phyloP scores from a whole-genome alignment of 2,329 filamentous ascomycete species.

The Pseudogymnoascus sp. region DNA sequence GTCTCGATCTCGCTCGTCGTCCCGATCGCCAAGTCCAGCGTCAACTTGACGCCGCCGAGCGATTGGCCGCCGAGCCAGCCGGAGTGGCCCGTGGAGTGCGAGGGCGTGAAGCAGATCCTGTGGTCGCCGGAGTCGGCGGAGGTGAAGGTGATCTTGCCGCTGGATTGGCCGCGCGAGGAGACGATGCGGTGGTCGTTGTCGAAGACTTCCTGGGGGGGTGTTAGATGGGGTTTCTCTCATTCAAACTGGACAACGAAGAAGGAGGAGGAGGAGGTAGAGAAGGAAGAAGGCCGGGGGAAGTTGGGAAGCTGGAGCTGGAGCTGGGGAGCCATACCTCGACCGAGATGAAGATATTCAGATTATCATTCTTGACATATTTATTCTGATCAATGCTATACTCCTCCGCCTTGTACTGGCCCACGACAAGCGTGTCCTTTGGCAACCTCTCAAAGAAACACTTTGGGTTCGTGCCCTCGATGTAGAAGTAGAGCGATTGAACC shows the following conservation, averaged over 20 bases:
- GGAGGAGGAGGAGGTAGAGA: not conserved
- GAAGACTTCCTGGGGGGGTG: conserved; percentile 65
- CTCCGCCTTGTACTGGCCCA: conserved; percentile 83
- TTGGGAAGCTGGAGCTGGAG: not conserved
- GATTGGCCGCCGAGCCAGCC: conserved; percentile 62
- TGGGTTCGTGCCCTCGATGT: conserved; percentile 72
- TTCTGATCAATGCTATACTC: conserved; percentile 67
- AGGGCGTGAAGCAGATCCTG: conserved; percentile 86
- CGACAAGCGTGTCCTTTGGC: conserved; percentile 92
- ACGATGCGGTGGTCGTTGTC: conserved; percentile 97
- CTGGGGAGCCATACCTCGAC: conserved; percentile 57
- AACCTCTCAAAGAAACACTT: conserved; percentile 99
- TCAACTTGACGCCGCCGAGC: conserved; percentile 73
- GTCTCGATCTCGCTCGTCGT: conserved; percentile 91
- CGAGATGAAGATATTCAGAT: conserved; percentile 77
- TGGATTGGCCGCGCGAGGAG: conserved; percentile 65
- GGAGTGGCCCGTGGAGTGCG: conserved; percentile 58
- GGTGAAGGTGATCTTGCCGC: conserved; percentile 90
- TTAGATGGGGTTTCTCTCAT: conserved; percentile 9
- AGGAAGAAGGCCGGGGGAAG: conserved; percentile 9
- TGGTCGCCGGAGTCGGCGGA: conserved; percentile 93
- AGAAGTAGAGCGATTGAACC: conserved; percentile 88
- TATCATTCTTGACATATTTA: conserved; percentile 63
- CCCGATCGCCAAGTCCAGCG: conserved; percentile 85
- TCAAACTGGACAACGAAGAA: not conserved